Evolutionary conservation across 1,139 yeast species (phyloP).

Genomic region (Waltiozyma sp.): DNA sequence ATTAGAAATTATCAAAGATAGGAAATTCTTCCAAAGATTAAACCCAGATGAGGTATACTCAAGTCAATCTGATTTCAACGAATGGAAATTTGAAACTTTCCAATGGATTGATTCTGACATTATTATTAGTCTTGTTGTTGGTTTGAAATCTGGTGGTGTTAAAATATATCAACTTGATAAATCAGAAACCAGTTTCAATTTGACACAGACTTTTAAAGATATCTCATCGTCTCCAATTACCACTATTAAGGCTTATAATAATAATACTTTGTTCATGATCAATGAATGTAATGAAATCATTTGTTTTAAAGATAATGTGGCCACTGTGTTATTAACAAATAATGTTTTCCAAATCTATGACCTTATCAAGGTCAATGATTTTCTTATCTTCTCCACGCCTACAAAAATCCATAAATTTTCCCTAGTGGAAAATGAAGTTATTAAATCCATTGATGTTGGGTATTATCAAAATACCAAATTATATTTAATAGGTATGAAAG

Average conservation of each 20-base stretch:
- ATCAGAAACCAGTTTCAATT: not conserved
- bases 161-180: constrained; percentile 2
- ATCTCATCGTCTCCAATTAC: constrained; percentile 7
- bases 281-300: not conserved
- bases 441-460: constrained; percentile 1
- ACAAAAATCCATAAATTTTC: constrained; percentile 5
- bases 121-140: constrained; percentile 7
- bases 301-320: not conserved
- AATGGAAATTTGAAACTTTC: constrained; percentile 9
- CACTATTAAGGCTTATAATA: constrained; percentile 3
- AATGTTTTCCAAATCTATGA: constrained; percentile 14
- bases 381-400: constrained; percentile 2
- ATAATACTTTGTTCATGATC: not conserved
- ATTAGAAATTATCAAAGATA: constrained; percentile 9
- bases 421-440: not conserved
- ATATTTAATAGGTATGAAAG: constrained; percentile 2
- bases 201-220: not conserved
- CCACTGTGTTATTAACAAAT: not conserved
- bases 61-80: constrained; percentile 10
- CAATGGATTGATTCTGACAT: constrained; percentile 9
- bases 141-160: constrained; percentile 12
- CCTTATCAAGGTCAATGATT: not conserved
- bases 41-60: constrained; percentile 3
- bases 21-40: constrained; percentile 7
- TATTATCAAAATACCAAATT: constrained; percentile 6